Conservation (phyloP, 441 rosid genomes). For the Rhodomyrtus psidioides region DNA sequence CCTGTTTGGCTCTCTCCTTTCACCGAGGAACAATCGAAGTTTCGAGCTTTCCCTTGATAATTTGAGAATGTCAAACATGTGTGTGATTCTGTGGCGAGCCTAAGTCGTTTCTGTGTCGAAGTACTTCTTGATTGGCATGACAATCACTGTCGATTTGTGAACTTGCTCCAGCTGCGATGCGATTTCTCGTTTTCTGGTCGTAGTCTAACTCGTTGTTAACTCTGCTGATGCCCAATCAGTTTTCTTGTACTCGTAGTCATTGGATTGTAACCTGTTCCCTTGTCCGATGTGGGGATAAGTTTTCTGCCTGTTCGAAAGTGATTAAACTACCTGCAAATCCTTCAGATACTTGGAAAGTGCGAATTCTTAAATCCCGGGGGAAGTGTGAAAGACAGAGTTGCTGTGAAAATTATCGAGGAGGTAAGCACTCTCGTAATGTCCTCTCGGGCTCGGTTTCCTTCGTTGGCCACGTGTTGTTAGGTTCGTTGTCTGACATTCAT, state of each 20-base stretch:
- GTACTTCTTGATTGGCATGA: neutral
- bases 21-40: neutral
- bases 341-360: slow-evolving; percentile 90
- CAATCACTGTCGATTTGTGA: neutral
- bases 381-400: slow-evolving; percentile 93
- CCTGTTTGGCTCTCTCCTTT: neutral
- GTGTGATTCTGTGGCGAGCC: neutral
- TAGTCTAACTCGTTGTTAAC: neutral
- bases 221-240: neutral
- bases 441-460: neutral
- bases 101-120: neutral
- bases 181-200: neutral
- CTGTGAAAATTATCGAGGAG: slow-evolving; percentile 82
- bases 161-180: neutral
- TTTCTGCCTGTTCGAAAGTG: neutral
- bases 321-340: neutral
- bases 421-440: slow-evolving; percentile 21
- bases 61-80: neutral
- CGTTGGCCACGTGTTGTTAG: neutral
- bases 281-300: neutral
- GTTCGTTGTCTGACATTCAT: neutral
- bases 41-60: neutral
- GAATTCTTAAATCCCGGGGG: slow-evolving; percentile 98
- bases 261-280: neutral
- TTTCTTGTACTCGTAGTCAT: neutral